Evolutionary conservation across 768 basidiomycete species (phyloP).

Genomic region (Steccherinum ochraceum): DNA sequence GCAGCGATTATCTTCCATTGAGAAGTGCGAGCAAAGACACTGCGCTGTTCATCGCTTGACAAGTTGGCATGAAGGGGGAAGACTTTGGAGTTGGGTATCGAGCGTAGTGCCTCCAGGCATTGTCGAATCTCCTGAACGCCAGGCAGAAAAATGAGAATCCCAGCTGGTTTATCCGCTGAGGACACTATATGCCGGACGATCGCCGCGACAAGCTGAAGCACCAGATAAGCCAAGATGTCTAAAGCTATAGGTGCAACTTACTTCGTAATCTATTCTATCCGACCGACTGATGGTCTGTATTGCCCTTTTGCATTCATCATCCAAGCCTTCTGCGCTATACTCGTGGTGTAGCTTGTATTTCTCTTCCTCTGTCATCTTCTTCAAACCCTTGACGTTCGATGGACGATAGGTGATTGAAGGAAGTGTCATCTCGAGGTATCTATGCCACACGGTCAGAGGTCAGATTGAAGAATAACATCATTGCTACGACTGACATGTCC

Average conservation of each 20-base stretch:
- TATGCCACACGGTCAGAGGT: conserved; percentile 24
- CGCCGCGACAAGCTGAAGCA: conserved; percentile 53
- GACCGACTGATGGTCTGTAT: conserved; percentile 56
- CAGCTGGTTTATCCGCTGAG: conserved; percentile 44
- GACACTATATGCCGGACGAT: conserved; percentile 58
- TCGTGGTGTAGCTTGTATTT: conserved; percentile 40
- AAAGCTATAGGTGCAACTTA: conserved; percentile 20
- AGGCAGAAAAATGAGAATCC: conserved; percentile 84
- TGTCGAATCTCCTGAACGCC: conserved; percentile 85
- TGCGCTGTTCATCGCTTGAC: conserved; percentile 75
- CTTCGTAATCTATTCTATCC: conserved; percentile 70
- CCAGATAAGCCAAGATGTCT: neutral
- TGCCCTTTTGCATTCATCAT: conserved; percentile 41
- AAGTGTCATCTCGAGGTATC: conserved; percentile 80
- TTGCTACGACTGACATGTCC: conserved; percentile 50
- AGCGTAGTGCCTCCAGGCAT: conserved; percentile 57
- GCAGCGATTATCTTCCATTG: conserved; percentile 82
- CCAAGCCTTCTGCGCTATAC: conserved; percentile 47
- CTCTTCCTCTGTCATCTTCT: conserved; percentile 29
- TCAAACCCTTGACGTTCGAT: conserved; percentile 27
- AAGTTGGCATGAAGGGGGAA: conserved; percentile 89
- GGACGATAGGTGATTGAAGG: conserved; percentile 52
- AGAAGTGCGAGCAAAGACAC: conserved; percentile 58
- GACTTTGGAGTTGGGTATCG: conserved; percentile 32
- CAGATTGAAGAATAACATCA: neutral